A percentile compares a stretch with the other conserved stretches of the same genome.
Conservation (phyloP, 139 green algal genomes). For the Choricystis sp. region DNA sequence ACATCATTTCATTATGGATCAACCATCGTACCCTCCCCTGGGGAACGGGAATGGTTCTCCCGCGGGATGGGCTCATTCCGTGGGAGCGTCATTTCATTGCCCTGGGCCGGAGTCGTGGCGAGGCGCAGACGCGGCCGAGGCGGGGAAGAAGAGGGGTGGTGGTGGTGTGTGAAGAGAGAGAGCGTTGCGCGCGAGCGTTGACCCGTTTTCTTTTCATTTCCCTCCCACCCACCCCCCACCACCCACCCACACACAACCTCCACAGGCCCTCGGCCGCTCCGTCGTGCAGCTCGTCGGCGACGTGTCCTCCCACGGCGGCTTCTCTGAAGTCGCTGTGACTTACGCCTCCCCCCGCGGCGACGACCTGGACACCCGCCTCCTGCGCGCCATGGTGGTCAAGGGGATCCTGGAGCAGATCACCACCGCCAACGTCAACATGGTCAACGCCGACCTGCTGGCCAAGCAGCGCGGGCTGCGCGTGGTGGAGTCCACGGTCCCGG, state of each 20-base stretch:
- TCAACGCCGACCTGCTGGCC: conserved; percentile 90
- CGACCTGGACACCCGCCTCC: conserved; percentile 82
- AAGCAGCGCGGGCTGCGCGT: conserved; percentile 71
- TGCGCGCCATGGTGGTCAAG: conserved; percentile 88
- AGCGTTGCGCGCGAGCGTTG: no score
- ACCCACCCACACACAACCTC: neutral
- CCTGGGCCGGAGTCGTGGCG: no score
- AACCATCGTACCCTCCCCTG: no score
- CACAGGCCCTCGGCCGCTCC: conserved; percentile 46
- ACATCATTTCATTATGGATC: no score
- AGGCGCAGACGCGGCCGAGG: no score
- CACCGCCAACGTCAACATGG: conserved; percentile 63
- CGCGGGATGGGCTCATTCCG: no score
- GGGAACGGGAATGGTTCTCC: no score
- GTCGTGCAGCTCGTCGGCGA: conserved; percentile 42
- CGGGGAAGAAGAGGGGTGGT: no score
- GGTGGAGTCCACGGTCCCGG: conserved; percentile 35
- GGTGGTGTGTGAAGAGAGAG: no score
- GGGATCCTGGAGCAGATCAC: conserved; percentile 53
- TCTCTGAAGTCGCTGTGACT: conserved; percentile 64
- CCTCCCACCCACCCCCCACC: neutral
- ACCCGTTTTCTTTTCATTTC: no score
- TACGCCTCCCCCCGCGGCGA: conserved; percentile 59
- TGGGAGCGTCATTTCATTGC: no score
- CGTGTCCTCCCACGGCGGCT: conserved; percentile 28